phyloP scores from a whole-genome alignment of 805 yeast genomes.

The Ogataea pilisensis region DNA sequence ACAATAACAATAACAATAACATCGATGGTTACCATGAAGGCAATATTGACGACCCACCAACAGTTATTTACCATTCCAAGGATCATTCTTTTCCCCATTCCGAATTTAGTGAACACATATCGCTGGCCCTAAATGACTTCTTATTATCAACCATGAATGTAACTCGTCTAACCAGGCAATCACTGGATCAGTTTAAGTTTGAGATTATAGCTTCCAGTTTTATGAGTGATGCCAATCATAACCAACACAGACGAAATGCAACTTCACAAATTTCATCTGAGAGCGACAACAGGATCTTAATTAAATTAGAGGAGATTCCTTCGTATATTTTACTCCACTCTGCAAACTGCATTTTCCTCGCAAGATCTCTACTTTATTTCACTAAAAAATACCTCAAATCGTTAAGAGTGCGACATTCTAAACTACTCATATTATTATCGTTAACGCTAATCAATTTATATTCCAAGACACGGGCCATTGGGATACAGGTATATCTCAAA shows the following conservation, averaged over 20 bases:
- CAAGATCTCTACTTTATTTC: conserved; percentile 15
- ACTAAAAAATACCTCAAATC: conserved; percentile 6
- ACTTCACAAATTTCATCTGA: neutral
- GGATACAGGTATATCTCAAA: conserved; percentile 16
- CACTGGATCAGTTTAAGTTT: conserved; percentile 25
- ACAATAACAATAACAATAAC: neutral
- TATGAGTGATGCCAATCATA: conserved; percentile 12
- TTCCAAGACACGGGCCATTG: conserved; percentile 15
- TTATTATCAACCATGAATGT: neutral
- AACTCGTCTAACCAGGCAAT: conserved; percentile 1
- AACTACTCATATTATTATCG: conserved; percentile 11
- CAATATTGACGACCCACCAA: neutral
- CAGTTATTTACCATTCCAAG: neutral
- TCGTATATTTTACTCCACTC: conserved; percentile 22
- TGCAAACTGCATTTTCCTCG: conserved; percentile 12
- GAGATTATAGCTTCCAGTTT: conserved; percentile 23
- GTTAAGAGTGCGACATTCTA: conserved; percentile 3
- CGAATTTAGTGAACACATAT: neutral
- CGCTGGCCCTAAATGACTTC: conserved; percentile 6
- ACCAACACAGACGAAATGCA: conserved; percentile 2
- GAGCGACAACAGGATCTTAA: conserved; percentile 3
- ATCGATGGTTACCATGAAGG: neutral
- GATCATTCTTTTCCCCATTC: neutral
- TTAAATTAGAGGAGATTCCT: conserved; percentile 14
- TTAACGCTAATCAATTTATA: conserved; percentile 15